phyloP scores from a whole-genome alignment of 768 basidiomycete species.

The Suillus discolor region DNA sequence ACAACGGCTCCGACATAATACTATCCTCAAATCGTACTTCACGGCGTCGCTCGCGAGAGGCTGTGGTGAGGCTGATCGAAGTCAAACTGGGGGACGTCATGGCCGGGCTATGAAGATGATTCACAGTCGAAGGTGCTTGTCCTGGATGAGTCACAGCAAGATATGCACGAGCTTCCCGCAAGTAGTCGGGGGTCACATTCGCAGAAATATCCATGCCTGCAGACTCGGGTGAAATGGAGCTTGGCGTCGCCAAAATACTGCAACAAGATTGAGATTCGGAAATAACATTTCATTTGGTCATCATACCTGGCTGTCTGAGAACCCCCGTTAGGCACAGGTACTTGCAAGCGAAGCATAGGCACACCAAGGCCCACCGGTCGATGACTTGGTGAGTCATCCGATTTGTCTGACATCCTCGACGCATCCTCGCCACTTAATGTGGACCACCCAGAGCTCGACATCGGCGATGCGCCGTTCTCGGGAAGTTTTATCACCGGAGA shows the following conservation, averaged over 20 bases:
- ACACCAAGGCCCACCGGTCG: slow-evolving; percentile 16
- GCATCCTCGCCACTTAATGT: slow-evolving; percentile 24
- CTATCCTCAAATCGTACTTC: slow-evolving; percentile 37
- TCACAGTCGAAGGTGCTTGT: slow-evolving; percentile 16
- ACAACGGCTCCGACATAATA: slow-evolving; percentile 30
- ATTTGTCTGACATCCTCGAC: slow-evolving; percentile 21
- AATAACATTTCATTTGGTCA: slow-evolving; percentile 7
- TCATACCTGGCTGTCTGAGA: background rate
- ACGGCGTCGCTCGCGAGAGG: slow-evolving; percentile 31
- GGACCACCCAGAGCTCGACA: slow-evolving; percentile 31
- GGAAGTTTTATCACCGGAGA: slow-evolving; percentile 34
- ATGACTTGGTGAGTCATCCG: slow-evolving; percentile 4
- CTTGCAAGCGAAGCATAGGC: slow-evolving; percentile 32
- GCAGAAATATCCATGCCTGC: slow-evolving; percentile 33
- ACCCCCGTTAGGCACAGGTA: slow-evolving; percentile 25
- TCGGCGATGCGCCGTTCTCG: slow-evolving; percentile 24
- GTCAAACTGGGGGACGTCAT: slow-evolving; percentile 32
- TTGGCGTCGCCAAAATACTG: slow-evolving; percentile 30
- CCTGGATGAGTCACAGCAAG: slow-evolving; percentile 30
- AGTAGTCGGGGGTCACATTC: slow-evolving; percentile 34
- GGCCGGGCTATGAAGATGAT: slow-evolving; percentile 21
- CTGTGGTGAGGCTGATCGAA: slow-evolving; percentile 30
- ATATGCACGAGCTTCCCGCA: slow-evolving; percentile 36
- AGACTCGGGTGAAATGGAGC: slow-evolving; percentile 36
- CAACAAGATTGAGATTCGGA: background rate